These are phyloP conservation scores for Nicotiana attenuata DNA, from an alignment of 257 asterid genomes.

Conservation along the genomic window DNA sequence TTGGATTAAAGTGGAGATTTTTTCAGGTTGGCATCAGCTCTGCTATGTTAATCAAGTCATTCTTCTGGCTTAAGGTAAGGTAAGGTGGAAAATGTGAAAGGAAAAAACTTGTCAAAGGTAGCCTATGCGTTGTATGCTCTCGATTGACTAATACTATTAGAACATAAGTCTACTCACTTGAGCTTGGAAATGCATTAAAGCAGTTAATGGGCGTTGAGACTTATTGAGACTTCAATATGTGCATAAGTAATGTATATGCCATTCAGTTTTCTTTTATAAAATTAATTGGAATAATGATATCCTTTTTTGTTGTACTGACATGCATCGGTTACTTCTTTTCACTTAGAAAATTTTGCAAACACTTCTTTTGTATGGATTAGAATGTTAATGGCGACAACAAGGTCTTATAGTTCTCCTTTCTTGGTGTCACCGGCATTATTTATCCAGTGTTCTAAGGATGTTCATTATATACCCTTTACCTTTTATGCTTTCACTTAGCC, in stretches of 20 bases:
- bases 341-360: neutral
- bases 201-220: neutral
- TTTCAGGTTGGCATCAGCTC: neutral
- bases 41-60: neutral
- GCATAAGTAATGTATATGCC: neutral
- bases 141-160: neutral
- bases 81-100: neutral
- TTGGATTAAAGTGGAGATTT: neutral
- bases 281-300: neutral
- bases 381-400: neutral
- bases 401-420: neutral
- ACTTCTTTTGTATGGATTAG: constrained; percentile 1
- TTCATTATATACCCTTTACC: neutral
- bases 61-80: neutral
- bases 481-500: constrained; percentile 55
- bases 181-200: neutral
- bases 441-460: neutral
- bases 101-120: neutral
- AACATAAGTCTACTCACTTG: neutral
- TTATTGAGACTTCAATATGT: neutral
- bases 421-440: neutral
- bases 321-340: neutral
- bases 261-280: neutral
- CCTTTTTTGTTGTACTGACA: neutral
- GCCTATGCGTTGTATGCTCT: neutral